A percentile compares a stretch with the other conserved stretches of the same genome.
These are phyloP conservation scores for Salix purpurea DNA, from an alignment of 345 rosid species.

Conservation along the genomic window DNA sequence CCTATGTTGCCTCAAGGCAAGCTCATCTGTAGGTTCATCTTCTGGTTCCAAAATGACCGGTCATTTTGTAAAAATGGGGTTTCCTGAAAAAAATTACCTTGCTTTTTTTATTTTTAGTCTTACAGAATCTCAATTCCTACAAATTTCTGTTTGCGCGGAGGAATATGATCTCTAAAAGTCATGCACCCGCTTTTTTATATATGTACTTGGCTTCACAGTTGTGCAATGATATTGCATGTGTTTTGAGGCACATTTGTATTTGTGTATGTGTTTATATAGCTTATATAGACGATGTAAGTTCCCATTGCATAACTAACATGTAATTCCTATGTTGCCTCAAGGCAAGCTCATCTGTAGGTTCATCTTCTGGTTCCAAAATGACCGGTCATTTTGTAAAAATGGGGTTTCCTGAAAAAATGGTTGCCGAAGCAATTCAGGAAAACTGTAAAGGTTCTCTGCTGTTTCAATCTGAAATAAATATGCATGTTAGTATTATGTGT, in stretches of 20 bases:
- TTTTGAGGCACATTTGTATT: background rate
- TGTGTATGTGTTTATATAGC: background rate
- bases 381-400: constrained; percentile 56
- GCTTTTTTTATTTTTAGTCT: too few species aligned
- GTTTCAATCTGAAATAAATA: background rate
- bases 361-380: constrained; percentile 43
- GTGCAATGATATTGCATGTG: too few species aligned
- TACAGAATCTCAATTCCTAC: too few species aligned
- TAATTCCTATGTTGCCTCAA: constrained; percentile 19
- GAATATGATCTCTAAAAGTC: background rate
- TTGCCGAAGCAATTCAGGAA: constrained; percentile 58
- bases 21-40: constrained; percentile 39
- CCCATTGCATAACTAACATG: constrained; percentile 2
- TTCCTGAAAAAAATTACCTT: constrained; percentile 32
- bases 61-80: constrained; percentile 75
- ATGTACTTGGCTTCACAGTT: background rate
- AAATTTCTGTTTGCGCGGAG: background rate
- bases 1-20: constrained; percentile 38
- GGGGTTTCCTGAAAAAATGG: constrained; percentile 67
- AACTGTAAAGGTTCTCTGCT: constrained; percentile 40
- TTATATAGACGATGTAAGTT: background rate
- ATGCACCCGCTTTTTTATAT: background rate
- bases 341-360: constrained; percentile 50
- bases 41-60: constrained; percentile 47
- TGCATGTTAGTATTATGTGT: background rate